A percentile compares a stretch with the other conserved stretches of the same genome.
Conservation (phyloP, 305 asterid genomes). For the Fraxinus baroniana region DNA sequence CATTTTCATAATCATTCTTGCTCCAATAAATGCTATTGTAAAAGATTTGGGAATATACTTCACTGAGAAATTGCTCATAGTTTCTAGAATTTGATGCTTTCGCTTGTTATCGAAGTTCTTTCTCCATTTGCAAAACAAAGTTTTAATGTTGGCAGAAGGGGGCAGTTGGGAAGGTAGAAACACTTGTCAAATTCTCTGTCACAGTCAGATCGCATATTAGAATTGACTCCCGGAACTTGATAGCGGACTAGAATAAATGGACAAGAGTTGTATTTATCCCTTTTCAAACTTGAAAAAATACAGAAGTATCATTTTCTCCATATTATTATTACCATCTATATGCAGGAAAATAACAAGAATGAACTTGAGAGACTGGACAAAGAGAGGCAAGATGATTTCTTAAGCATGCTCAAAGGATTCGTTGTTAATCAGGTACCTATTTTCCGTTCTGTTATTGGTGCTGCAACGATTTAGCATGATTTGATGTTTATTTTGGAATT, state of each 20-base stretch:
- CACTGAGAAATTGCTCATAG: neutral
- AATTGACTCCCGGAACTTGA: neutral
- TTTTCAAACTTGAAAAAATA: neutral
- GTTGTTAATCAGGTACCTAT: conserved; percentile 79
- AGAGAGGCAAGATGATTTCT: conserved; percentile 83
- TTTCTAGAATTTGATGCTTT: neutral
- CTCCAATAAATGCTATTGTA: neutral
- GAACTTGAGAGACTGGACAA: conserved; percentile 86
- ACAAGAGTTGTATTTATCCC: neutral
- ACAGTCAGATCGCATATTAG: neutral
- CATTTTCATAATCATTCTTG: neutral
- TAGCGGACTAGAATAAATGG: neutral
- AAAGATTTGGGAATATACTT: neutral
- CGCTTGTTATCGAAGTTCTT: neutral
- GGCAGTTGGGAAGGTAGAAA: neutral
- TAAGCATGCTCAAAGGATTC: conserved; percentile 88
- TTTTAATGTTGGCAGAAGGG: neutral
- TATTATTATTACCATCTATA: conserved; percentile 1
- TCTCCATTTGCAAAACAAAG: neutral
- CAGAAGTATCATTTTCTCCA: conserved; percentile 1
- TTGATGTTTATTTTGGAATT: neutral
- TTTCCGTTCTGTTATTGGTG: neutral
- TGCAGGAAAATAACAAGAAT: conserved; percentile 84
- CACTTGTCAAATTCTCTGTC: neutral
- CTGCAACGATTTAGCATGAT: neutral